Evolutionary conservation across 495 filamentous ascomycete genomes (phyloP), one percentile per base, ranked within the genome.

Genomic region (Glonium stellatum): DNA sequence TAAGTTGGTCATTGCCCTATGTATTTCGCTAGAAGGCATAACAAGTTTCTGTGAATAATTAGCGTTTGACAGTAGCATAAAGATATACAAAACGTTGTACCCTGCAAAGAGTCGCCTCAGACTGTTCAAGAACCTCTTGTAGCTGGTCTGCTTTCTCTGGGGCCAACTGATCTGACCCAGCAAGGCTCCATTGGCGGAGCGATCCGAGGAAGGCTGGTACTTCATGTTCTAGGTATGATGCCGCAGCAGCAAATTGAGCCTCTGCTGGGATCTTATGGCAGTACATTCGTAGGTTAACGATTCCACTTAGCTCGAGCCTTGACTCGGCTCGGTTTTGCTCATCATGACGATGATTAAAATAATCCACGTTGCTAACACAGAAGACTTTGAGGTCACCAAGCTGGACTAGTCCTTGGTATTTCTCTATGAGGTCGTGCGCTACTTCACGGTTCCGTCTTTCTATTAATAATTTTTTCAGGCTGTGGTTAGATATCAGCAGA

Each of bases 181-280:
- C 48, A 12, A 64, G 22, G 10, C 57, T 48, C 62, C 62, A 64
- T 47, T 64, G 62, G 19, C 48, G 36, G 13, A 64, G 36, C 1
- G 62, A 64, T 36, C 62, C 57, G 9, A 64, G 12, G 22, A 64
- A 60, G 42, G 62, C 54, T n/a, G 62, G 62, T 13, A 57, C 62
- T 39, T 57, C 53, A 48, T 57, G 46, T 21, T 64, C 54, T 1
- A 64, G 34, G 36, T 56, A 64, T 5, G 57, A 53, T 1, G 46
- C 36, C 1, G 57, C 57, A 10, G 50, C 54, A 1, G 19, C 53
- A 35, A 60, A 64, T 35, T 60, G 62, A 37, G 52, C 58, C 10
- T 60, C 48, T 21, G 58, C 62, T 19, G 62, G 23, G 5, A 64
- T 57, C 6, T 52, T 56, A 39, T 64, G 62, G 48, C 62, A 64